Evolutionary conservation across 345 rosid genomes (phyloP).

Genomic region (Physaria fendleri): DNA sequence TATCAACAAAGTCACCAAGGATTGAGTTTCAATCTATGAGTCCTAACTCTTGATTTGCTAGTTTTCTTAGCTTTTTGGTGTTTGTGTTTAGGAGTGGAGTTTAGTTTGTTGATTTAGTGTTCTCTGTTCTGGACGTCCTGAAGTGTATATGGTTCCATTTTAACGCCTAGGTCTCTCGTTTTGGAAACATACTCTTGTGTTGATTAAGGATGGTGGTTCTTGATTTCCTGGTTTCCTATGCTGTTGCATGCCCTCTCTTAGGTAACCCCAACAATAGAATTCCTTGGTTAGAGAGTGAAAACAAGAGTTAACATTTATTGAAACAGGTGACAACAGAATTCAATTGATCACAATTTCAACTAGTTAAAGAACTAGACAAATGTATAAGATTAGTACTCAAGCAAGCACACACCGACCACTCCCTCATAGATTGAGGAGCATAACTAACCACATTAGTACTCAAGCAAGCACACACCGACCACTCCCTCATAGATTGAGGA

Average conservation of each 20-base stretch:
- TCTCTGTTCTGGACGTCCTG: conserved; percentile 10
- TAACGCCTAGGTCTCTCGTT: conserved; percentile 8
- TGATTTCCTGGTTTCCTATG: background rate
- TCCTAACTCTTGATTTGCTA: background rate
- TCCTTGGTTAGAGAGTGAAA: background rate
- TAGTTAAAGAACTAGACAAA: background rate
- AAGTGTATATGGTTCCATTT: conserved; percentile 17
- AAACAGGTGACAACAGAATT: background rate
- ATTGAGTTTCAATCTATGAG: conserved; percentile 18
- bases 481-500: conserved; percentile 11
- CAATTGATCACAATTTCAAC: background rate
- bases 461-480: conserved; percentile 13
- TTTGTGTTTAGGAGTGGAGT: background rate
- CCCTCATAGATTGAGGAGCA: conserved; percentile 5
- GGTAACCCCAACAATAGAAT: background rate
- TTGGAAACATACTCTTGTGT: conserved; percentile 10
- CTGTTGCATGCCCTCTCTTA: background rate
- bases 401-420: conserved; percentile 16
- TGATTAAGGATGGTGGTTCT: background rate
- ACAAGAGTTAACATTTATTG: background rate
- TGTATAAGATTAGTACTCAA: conserved; percentile 1
- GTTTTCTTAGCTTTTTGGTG: background rate
- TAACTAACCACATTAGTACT: conserved; percentile 7
- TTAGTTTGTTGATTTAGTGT: background rate
- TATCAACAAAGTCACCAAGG: conserved; percentile 74